phyloP scores from a whole-genome alignment of 441 rosid species.

The Croton laevigatus region DNA sequence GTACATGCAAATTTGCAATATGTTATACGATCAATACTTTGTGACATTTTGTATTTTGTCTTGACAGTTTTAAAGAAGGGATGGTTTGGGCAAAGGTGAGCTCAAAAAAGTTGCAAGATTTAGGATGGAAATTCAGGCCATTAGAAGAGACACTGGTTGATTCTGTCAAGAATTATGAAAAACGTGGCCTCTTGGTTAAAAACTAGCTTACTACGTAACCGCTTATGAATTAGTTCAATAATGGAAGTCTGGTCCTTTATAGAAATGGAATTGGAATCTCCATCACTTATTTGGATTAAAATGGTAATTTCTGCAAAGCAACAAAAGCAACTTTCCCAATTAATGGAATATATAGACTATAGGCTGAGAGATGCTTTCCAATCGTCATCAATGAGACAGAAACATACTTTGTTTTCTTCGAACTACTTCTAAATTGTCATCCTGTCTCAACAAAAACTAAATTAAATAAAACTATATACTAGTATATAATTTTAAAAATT shows the following conservation, averaged over 20 bases:
- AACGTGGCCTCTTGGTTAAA: conserved; percentile 26
- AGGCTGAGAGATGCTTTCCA: neutral
- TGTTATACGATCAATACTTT: neutral
- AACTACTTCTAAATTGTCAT: neutral
- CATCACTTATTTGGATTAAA: neutral
- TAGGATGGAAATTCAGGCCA: conserved; percentile 51
- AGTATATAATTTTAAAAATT: no score
- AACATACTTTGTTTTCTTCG: conserved; percentile 13
- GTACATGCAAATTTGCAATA: conserved; percentile 17
- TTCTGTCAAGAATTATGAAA: conserved; percentile 36
- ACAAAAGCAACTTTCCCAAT: neutral
- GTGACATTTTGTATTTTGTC: neutral
- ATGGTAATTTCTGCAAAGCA: neutral
- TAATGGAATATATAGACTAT: neutral
- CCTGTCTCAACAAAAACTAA: neutral
- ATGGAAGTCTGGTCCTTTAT: no score
- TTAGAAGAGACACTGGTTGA: conserved; percentile 32
- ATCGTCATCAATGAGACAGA: conserved; percentile 12
- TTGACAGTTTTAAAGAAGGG: conserved; percentile 23
- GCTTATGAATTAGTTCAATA: no score
- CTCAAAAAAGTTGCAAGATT: conserved; percentile 38
- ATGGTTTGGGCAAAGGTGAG: conserved; percentile 19
- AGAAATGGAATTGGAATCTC: no score
- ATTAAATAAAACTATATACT: no score
- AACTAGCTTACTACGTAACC: neutral